A percentile compares a stretch with the other conserved stretches of the same genome.
Conservation (phyloP, 2,329 filamentous ascomycete species). For the Dryadomyces sulphureus region DNA sequence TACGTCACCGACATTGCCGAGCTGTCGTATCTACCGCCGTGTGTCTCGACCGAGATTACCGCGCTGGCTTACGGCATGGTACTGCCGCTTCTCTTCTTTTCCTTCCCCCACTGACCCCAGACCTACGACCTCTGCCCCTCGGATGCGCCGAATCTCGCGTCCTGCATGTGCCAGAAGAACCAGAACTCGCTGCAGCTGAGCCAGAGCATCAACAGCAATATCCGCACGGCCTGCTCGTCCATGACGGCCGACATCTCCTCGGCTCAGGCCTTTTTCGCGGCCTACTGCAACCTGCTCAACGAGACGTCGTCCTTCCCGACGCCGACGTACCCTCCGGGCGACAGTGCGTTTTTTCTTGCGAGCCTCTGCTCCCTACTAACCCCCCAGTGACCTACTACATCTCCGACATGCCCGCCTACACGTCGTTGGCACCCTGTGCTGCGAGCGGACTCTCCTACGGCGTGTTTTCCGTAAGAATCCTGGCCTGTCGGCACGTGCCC, state of each 20-base stretch:
- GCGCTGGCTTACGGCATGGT: slow-evolving; percentile 23
- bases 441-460: slow-evolving; percentile 26
- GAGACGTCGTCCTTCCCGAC: slow-evolving; percentile 34
- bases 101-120: not conserved
- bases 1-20: slow-evolving; percentile 36
- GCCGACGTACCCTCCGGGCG: slow-evolving; percentile 31
- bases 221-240: slow-evolving; percentile 29
- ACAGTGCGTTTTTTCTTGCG: slow-evolving; percentile 24
- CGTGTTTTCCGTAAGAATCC: slow-evolving; percentile 20
- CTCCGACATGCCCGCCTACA: slow-evolving; percentile 32
- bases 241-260: slow-evolving; percentile 31
- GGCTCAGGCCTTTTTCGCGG: slow-evolving; percentile 33
- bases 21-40: slow-evolving; percentile 26
- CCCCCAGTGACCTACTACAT: slow-evolving; percentile 36
- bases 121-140: slow-evolving; percentile 14
- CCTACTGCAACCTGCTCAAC: slow-evolving; percentile 34
- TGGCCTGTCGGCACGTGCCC: not conserved
- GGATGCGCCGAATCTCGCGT: slow-evolving; percentile 21
- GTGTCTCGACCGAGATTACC: slow-evolving; percentile 23
- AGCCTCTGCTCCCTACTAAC: not conserved
- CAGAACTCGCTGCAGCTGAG: slow-evolving; percentile 29
- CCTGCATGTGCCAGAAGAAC: slow-evolving; percentile 37
- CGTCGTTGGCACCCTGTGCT: slow-evolving; percentile 28
- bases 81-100: not conserved
- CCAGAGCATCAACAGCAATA: slow-evolving; percentile 25